phyloP scores from a whole-genome alignment of 495 filamentous ascomycete species.

The Lasiosphaeria miniovina region DNA sequence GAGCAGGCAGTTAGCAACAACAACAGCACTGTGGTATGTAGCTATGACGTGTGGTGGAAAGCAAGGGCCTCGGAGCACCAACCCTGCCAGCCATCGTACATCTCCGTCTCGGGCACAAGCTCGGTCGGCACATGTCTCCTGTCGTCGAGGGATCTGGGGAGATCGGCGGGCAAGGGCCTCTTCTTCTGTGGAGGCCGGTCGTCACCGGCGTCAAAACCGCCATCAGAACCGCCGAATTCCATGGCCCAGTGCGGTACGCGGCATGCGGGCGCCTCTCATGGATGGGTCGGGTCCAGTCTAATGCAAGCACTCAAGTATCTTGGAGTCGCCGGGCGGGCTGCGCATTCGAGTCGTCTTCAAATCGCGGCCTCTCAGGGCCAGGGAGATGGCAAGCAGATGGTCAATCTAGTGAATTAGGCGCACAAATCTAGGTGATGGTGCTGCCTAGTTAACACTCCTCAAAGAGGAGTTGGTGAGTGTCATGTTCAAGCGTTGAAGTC shows the following conservation, averaged over 20 bases:
- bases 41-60: constrained; percentile 19
- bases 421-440: too few relatives aligned
- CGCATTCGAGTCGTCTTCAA: background rate
- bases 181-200: constrained; percentile 25
- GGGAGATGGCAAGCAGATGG: too few relatives aligned
- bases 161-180: constrained; percentile 71
- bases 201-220: constrained; percentile 40
- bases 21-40: background rate
- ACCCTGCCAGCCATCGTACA: constrained; percentile 99
- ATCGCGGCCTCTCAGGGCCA: background rate
- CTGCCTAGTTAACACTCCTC: too few relatives aligned
- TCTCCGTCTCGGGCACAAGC: constrained; percentile 77
- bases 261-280: constrained; percentile 1
- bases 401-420: too few relatives aligned
- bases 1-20: constrained; percentile 17
- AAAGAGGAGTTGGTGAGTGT: too few relatives aligned
- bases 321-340: background rate
- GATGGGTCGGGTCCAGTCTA: background rate
- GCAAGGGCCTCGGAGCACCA: constrained; percentile 21
- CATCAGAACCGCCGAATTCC: constrained; percentile 55
- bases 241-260: constrained; percentile 36
- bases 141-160: constrained; percentile 89
- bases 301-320: too few relatives aligned
- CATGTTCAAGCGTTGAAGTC: too few relatives aligned
- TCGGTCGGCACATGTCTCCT: constrained; percentile 58